Percentiles rank a stretch among this genome's conserved stretches.
phyloP scores from a whole-genome alignment of 2,329 filamentous ascomycete species.

The Trichophyton mentagrophytes region DNA sequence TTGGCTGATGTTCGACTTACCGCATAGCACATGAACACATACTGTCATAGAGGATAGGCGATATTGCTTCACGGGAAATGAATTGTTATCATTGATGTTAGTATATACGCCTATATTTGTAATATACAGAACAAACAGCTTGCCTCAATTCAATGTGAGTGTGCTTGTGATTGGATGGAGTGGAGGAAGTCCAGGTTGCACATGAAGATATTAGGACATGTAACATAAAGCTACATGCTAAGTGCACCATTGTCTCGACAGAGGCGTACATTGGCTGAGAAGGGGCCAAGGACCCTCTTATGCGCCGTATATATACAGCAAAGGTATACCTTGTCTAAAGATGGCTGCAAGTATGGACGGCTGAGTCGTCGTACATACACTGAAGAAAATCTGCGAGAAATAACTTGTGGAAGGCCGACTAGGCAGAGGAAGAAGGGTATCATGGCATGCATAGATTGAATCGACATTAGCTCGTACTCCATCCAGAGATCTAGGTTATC shows the following conservation, averaged over 20 bases:
- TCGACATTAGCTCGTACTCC: constrained; percentile 14
- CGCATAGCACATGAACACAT: too few relatives aligned
- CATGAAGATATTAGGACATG: background rate
- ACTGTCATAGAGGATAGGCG: too few relatives aligned
- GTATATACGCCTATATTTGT: background rate
- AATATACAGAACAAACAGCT: background rate
- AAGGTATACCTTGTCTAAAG: background rate
- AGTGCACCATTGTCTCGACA: background rate
- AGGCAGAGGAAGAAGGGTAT: background rate
- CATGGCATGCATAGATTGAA: background rate
- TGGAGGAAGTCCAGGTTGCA: background rate
- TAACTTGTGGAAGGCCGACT: background rate
- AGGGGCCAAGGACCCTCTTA: background rate
- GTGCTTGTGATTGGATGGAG: background rate
- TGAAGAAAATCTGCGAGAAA: background rate
- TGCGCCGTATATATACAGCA: background rate
- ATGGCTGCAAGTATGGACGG: background rate
- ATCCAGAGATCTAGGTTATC: constrained; percentile 41
- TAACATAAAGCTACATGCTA: background rate
- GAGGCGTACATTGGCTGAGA: background rate
- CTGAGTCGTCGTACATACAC: background rate
- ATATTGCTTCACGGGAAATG: too few relatives aligned
- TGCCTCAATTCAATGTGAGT: background rate
- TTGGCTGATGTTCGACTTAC: too few relatives aligned
- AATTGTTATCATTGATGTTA: background rate